Evolutionary conservation across 805 yeast genomes (phyloP), one percentile per base, ranked within the genome.

Genomic region (Candida piceae): DNA sequence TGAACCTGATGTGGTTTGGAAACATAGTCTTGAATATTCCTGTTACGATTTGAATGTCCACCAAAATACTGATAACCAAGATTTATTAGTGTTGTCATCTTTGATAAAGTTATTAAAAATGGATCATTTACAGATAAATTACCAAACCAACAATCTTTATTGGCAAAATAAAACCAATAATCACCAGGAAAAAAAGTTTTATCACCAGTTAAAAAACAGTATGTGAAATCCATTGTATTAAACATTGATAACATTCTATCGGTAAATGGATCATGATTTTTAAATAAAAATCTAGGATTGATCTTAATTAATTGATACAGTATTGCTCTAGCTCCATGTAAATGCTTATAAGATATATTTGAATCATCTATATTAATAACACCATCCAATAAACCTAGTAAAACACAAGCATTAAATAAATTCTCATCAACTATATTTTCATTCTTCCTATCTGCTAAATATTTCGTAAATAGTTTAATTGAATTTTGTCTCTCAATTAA

Each of bases 61-160:
- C 19, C 13, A 29, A 35, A 34, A 20, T 8, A 31, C 20, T 28
- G 7, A 31, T 31, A 34, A 2, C 49, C 52, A 21, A 40, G 20
- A 22, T 40, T 43, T 25, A 39, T 30, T n/a, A 54, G 19, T 3
- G 16, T 18, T 10, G 53, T 40, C 17, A 52, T 33, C 5, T 26
- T 50, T 47, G 37, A 62, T 48, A 36, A 58, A 48, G 42, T 62
- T 48, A 3, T 52, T 49, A 52, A 56, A 53, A 34, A 66, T 42
- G 55, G 57, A 46, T 55, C 59, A 35, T 25, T 41, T 8, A 23
- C 31, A n/a, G 12, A 20, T 25, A 55, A 24, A n/a, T 24, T 48
- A 4, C 61, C 61, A 42, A 54, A 56, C 61, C 61, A 56, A 17
- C 53, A 50, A 24, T 54, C 56, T 31, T 42, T 40, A 7, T 39